These are phyloP conservation scores for Microstegium vimineum DNA, from an alignment of 176 grass and related monocot species.

Conservation along the genomic window DNA sequence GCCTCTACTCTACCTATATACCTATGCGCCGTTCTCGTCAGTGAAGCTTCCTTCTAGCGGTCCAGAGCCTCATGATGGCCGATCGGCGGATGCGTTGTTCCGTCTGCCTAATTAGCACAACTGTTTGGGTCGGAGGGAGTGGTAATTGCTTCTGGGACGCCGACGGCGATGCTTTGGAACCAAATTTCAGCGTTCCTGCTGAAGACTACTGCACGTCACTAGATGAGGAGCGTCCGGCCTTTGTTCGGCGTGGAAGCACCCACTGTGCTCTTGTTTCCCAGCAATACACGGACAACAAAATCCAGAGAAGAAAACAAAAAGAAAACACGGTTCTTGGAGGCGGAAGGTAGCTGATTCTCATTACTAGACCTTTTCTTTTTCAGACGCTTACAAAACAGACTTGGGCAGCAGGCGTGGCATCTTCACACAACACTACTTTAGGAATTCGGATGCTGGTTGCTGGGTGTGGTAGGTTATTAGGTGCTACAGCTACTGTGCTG, in stretches of 20 bases:
- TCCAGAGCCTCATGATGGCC: not conserved
- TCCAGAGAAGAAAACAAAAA: not conserved
- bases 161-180: not conserved
- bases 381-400: not conserved
- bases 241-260: not conserved
- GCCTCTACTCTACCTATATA: too few relatives aligned
- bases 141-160: not conserved
- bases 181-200: not conserved
- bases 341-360: not conserved
- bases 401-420: too few relatives aligned
- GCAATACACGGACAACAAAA: not conserved
- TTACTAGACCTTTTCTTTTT: not conserved
- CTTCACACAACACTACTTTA: too few relatives aligned
- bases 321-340: not conserved
- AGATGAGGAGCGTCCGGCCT: not conserved
- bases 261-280: not conserved
- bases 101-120: too few relatives aligned
- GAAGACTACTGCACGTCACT: too few relatives aligned
- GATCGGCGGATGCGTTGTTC: not conserved
- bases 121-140: too few relatives aligned
- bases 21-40: not conserved
- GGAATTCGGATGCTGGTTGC: not conserved
- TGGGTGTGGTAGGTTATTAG: not conserved
- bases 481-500: not conserved
- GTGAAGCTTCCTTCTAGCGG: not conserved